A percentile compares a stretch with the other conserved stretches of the same genome.
Conservation (phyloP, 169 alveolate species). For the Eimeria brunetti region DNA sequence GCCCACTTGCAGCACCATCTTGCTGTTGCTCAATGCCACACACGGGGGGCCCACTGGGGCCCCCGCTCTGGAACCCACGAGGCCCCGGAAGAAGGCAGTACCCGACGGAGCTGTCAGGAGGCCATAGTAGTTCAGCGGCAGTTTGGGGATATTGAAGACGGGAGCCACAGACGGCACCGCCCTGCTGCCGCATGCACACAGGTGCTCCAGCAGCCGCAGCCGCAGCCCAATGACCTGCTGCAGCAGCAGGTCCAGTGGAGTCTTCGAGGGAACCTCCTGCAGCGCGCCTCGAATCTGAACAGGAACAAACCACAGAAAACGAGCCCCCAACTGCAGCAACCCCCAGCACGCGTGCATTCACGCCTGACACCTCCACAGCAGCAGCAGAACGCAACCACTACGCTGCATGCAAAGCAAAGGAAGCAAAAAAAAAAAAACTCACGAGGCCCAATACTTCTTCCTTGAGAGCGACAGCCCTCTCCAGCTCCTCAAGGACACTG, state of each 20-base stretch:
- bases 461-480: slow-evolving; percentile 35
- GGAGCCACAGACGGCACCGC: slow-evolving; percentile 85
- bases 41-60: background rate
- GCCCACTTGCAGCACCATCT: slow-evolving; percentile 85
- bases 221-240: slow-evolving; percentile 55
- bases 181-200: slow-evolving; percentile 75
- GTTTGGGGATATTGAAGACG: slow-evolving; percentile 83
- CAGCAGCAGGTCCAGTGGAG: slow-evolving; percentile 2
- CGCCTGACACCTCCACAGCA: background rate
- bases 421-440: background rate
- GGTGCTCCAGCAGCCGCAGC: slow-evolving; percentile 74
- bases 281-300: slow-evolving; percentile 40
- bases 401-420: background rate
- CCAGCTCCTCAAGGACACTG: slow-evolving; percentile 3
- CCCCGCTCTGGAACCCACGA: background rate
- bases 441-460: slow-evolving; percentile 23
- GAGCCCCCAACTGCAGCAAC: background rate
- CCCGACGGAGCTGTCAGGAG: slow-evolving; percentile 79
- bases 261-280: background rate
- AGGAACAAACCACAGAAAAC: background rate
- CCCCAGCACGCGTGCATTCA: background rate
- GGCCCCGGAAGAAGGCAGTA: slow-evolving; percentile 48
- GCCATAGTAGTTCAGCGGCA: slow-evolving; percentile 82
- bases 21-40: slow-evolving; percentile 19
- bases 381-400: background rate